These are phyloP conservation scores for Pichia cephalocereana DNA, from an alignment of 805 yeast species.

Conservation along the genomic window DNA sequence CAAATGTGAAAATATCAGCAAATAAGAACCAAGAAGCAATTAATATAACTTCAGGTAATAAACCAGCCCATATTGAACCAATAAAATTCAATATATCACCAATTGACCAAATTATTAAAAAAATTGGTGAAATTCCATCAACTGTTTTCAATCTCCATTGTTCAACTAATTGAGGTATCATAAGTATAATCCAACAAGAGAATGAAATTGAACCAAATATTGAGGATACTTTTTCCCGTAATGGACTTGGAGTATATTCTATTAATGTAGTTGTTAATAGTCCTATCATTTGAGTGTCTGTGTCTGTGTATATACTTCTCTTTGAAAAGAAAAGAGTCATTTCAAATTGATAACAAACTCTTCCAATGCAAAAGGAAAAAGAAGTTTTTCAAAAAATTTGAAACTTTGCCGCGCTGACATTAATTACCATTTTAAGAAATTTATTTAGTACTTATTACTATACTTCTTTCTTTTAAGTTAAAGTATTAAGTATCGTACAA, in stretches of 20 bases:
- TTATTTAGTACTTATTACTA: no score
- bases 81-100: constrained; percentile 63
- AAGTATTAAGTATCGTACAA: no score
- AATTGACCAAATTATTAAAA: constrained; percentile 57
- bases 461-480: no score
- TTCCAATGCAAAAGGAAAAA: no score
- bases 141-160: constrained; percentile 71
- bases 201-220: constrained; percentile 62
- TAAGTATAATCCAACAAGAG: constrained; percentile 72
- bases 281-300: no score
- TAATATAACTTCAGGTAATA: constrained; percentile 60
- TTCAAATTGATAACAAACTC: no score
- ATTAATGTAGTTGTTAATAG: background rate
- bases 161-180: constrained; percentile 70
- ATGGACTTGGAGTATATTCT: constrained; percentile 15
- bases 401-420: no score
- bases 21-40: constrained; percentile 71
- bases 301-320: no score
- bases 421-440: background rate
- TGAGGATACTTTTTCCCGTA: constrained; percentile 45
- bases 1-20: constrained; percentile 55
- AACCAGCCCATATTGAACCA: constrained; percentile 63
- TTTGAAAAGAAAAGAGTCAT: no score
- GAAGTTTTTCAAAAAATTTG: no score
- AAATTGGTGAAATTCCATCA: constrained; percentile 66